Conservation (phyloP, 108 stramenopile genomes). For the Conticribra guillardii region DNA sequence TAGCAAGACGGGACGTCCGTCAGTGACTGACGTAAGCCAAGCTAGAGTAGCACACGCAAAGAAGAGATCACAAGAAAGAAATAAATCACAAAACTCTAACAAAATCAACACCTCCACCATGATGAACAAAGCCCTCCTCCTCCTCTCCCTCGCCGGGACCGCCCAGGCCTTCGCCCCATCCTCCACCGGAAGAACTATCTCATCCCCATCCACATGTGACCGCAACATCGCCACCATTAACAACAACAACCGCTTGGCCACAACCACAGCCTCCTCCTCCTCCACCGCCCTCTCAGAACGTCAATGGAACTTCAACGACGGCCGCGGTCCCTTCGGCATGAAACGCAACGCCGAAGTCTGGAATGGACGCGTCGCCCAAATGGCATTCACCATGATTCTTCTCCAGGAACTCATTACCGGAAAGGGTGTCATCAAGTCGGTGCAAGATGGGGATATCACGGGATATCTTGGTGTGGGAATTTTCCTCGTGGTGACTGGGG, state of each 20-base stretch:
- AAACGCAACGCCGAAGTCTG: conserved; percentile 92
- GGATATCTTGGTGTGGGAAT: conserved; percentile 53
- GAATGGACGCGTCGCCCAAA: conserved; percentile 92
- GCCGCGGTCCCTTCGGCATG: conserved; percentile 82
- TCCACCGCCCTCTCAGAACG: conserved; percentile 64
- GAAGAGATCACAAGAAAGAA: too few species aligned
- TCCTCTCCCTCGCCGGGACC: conserved; percentile 6
- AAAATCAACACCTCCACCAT: too few species aligned
- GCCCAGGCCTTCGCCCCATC: conserved; percentile 20
- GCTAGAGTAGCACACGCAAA: too few species aligned
- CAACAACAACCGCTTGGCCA: conserved; percentile 8
- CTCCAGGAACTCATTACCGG: conserved; percentile 82
- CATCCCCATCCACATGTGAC: not conserved
- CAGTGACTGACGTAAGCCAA: too few species aligned
- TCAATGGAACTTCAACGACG: conserved; percentile 91
- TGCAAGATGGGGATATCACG: conserved; percentile 76
- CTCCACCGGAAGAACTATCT: not conserved
- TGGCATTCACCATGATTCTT: conserved; percentile 81
- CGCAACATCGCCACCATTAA: conserved; percentile 1
- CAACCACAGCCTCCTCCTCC: conserved; percentile 7
- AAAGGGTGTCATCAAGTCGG: conserved; percentile 76
- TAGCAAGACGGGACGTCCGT: too few species aligned
- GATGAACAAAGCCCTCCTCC: not conserved
- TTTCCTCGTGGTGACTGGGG: conserved; percentile 50
- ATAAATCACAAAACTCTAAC: too few species aligned